These are phyloP conservation scores for Kappamyces sp. DNA, from an alignment of 192 early-diverging fungal species.

Conservation along the genomic window DNA sequence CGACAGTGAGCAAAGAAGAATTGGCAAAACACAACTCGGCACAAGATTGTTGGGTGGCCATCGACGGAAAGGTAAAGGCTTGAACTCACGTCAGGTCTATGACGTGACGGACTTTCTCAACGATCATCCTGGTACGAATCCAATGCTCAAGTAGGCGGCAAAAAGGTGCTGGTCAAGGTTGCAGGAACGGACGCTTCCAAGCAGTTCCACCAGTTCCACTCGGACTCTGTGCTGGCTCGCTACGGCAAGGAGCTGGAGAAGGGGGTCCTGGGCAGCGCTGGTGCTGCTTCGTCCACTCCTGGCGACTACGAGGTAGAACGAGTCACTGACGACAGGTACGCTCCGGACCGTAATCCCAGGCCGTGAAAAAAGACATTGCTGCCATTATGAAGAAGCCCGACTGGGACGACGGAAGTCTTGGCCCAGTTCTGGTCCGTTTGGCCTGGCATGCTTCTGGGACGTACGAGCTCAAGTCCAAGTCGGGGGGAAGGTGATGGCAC, in stretches of 20 bases:
- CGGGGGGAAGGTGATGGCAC: slow-evolving; percentile 40
- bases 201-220: slow-evolving; percentile 37
- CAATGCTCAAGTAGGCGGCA: slow-evolving; percentile 43
- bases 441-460: slow-evolving; percentile 69
- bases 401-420: slow-evolving; percentile 61
- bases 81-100: slow-evolving; percentile 16
- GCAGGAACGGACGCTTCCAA: slow-evolving; percentile 70
- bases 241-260: too few relatives aligned
- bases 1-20: too few relatives aligned
- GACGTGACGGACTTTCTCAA: slow-evolving; percentile 64
- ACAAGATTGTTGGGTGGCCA: slow-evolving; percentile 8
- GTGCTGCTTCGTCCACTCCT: too few relatives aligned
- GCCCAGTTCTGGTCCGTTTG: slow-evolving; percentile 56
- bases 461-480: slow-evolving; percentile 48
- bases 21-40: too few relatives aligned
- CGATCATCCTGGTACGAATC: slow-evolving; percentile 49
- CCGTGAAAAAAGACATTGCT: slow-evolving; percentile 34
- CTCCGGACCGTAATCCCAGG: not conserved
- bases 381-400: slow-evolving; percentile 33
- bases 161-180: slow-evolving; percentile 64
- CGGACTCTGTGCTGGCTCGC: too few relatives aligned
- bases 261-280: too few relatives aligned
- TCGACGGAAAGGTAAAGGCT: slow-evolving; percentile 48
- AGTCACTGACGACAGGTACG: too few relatives aligned
- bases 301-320: too few relatives aligned